Percentiles rank a stretch among this genome's conserved stretches.
phyloP scores from a whole-genome alignment of 2,329 filamentous ascomycete species.

The Chrysoporthe deuterocubensis region DNA sequence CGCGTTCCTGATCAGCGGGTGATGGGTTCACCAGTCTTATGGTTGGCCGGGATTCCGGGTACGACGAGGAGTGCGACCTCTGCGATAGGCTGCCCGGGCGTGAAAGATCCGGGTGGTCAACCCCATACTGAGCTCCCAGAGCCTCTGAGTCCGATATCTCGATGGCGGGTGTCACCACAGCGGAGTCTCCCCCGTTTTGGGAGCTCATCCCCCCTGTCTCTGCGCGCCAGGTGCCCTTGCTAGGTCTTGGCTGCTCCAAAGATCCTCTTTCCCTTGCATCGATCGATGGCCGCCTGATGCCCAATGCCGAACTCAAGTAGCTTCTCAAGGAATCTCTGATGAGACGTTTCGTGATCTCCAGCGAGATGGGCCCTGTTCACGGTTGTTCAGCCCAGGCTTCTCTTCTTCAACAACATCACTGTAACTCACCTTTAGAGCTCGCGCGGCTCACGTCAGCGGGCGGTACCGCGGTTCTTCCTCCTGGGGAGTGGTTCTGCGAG shows the following conservation, averaged over 20 bases:
- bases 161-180: constrained; percentile 15
- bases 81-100: constrained; percentile 17
- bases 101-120: constrained; percentile 30
- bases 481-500: constrained; percentile 17
- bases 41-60: constrained; percentile 42
- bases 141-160: constrained; percentile 16
- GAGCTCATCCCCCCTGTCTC: not conserved
- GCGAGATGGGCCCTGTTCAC: constrained; percentile 49
- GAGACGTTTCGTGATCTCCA: constrained; percentile 62
- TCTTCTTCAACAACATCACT: not conserved
- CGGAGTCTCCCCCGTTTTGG: not conserved
- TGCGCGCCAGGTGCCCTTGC: not conserved
- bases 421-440: constrained; percentile 23
- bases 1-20: constrained; percentile 28
- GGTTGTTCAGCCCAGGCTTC: constrained; percentile 7
- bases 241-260: constrained; percentile 10
- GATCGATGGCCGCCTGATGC: constrained; percentile 17
- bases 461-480: not conserved
- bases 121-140: constrained; percentile 34
- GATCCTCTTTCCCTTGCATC: constrained; percentile 21
- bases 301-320: constrained; percentile 41
- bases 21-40: constrained; percentile 22
- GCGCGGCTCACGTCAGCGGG: constrained; percentile 31
- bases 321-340: constrained; percentile 44
- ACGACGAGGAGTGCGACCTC: constrained; percentile 52